Percentiles rank a stretch among this genome's conserved stretches.
Evolutionary conservation across 495 filamentous ascomycete species (phyloP).

Genomic region (Neurospora sp.): DNA sequence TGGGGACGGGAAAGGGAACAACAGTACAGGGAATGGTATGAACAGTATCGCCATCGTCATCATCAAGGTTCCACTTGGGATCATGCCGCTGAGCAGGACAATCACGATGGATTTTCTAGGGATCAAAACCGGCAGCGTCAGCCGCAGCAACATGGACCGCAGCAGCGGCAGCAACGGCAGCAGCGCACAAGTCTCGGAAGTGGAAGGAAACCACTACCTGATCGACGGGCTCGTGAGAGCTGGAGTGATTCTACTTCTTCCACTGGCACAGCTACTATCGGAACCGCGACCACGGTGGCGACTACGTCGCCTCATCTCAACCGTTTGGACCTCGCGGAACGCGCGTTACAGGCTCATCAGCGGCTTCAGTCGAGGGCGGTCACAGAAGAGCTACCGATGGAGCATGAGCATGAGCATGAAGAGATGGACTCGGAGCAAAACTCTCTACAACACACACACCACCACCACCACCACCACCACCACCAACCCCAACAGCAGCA

Average conservation of each 20-base stretch:
- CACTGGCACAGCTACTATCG: not conserved
- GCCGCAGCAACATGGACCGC: not conserved
- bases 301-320: not conserved
- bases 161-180: not conserved
- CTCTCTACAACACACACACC: not conserved
- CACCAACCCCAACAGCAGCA: not conserved
- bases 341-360: not conserved
- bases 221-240: not conserved
- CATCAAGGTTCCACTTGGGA: not conserved
- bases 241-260: not conserved
- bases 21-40: not conserved
- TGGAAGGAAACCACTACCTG: not conserved
- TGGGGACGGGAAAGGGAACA: not conserved
- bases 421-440: not conserved
- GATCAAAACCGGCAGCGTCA: not conserved
- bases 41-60: not conserved
- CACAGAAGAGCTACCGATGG: not conserved
- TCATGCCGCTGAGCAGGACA: not conserved
- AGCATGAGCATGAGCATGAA: not conserved
- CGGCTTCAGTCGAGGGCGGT: not conserved
- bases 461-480: not conserved
- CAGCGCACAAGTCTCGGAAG: not conserved
- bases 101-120: not conserved
- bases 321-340: not conserved
- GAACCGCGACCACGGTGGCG: not conserved